Conservation (phyloP, 208 protist genomes). For the Endotrypanum monterogeii region DNA sequence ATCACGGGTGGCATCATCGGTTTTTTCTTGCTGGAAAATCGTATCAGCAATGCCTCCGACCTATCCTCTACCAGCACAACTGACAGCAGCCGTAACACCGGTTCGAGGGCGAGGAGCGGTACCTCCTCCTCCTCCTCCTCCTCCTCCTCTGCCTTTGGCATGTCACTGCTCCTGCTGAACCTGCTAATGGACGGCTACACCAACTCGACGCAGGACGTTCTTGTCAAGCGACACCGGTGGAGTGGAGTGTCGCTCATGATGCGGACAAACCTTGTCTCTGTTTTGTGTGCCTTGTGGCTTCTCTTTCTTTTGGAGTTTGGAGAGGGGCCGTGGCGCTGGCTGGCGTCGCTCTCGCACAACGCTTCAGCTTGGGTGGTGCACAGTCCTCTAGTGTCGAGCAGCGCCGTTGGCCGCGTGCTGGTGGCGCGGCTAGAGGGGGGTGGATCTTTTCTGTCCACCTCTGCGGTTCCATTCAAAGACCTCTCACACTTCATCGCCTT, state of each 20-base stretch:
- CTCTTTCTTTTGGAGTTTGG: constrained; percentile 41
- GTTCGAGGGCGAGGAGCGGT: background rate
- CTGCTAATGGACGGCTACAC: constrained; percentile 83
- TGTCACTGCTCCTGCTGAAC: constrained; percentile 58
- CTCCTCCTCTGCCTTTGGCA: constrained; percentile 35
- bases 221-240: constrained; percentile 64
- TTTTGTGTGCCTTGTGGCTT: constrained; percentile 36
- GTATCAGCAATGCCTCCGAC: background rate
- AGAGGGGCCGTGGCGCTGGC: constrained; percentile 32
- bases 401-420: background rate
- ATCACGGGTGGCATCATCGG: constrained; percentile 65
- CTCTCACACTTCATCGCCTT: constrained; percentile 52
- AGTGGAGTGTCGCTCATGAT: constrained; percentile 70
- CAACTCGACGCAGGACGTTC: constrained; percentile 83
- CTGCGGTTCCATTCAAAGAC: constrained; percentile 52
- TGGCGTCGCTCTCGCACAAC: constrained; percentile 8
- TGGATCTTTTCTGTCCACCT: background rate
- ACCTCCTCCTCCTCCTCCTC: constrained; percentile 20
- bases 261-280: constrained; percentile 49
- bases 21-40: constrained; percentile 68
- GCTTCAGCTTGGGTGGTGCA: background rate
- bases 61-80: background rate
- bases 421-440: background rate
- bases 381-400: background rate
- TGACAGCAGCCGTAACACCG: background rate